A percentile compares a stretch with the other conserved stretches of the same genome.
Conservation (phyloP, 257 asterid species). For the Solanum sejunctum region DNA sequence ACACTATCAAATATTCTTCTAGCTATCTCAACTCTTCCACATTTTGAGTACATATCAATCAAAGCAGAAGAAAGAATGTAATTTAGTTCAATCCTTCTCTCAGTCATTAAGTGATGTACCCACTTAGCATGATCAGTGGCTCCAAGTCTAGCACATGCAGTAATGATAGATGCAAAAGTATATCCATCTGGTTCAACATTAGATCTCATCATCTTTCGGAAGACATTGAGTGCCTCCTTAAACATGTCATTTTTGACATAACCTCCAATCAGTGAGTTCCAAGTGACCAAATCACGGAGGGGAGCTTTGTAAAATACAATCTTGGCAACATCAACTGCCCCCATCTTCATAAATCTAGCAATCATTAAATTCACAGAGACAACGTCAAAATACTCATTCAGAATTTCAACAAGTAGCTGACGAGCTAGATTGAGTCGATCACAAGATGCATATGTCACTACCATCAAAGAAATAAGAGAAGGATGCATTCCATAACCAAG, state of each 20-base stretch:
- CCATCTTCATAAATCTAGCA: conserved; percentile 39
- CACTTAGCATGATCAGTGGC: conserved; percentile 54
- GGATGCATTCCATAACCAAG: conserved; percentile 35
- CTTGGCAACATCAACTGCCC: conserved; percentile 47
- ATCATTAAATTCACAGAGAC: conserved; percentile 41
- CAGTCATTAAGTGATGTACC: conserved; percentile 50
- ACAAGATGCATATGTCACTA: conserved; percentile 31
- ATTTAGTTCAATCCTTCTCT: conserved; percentile 40
- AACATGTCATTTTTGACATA: conserved; percentile 32
- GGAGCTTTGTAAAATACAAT: conserved; percentile 30
- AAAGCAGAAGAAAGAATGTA: conserved; percentile 61
- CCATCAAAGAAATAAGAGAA: conserved; percentile 29
- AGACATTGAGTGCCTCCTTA: conserved; percentile 37
- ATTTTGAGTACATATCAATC: conserved; percentile 70
- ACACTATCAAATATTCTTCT: conserved; percentile 35
- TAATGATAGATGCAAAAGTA: conserved; percentile 53
- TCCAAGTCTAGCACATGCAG: conserved; percentile 69
- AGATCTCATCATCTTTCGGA: conserved; percentile 41
- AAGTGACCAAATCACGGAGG: conserved; percentile 55
- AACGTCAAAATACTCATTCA: conserved; percentile 11
- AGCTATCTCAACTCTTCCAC: conserved; percentile 61
- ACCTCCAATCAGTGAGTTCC: conserved; percentile 76
- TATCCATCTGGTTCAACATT: conserved; percentile 50
- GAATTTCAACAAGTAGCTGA: conserved; percentile 29
- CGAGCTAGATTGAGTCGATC: conserved; percentile 27